Conservation (phyloP, 257 asterid genomes). For the Solanum etuberosum region DNA sequence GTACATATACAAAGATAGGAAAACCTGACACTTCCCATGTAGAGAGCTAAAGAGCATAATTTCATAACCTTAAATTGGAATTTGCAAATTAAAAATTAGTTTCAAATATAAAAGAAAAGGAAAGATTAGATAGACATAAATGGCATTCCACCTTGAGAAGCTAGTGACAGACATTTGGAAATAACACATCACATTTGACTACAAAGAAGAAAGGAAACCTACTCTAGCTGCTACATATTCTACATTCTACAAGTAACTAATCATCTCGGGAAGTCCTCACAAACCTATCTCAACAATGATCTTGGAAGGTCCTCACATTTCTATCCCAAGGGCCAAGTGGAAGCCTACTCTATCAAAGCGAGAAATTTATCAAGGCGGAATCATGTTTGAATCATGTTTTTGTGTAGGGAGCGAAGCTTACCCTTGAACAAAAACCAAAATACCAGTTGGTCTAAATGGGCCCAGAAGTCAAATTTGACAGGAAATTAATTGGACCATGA, state of each 20-base stretch:
- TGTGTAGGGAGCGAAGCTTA: neutral
- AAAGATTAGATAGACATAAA: neutral
- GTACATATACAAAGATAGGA: neutral
- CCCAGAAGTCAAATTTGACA: neutral
- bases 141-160: neutral
- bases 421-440: neutral
- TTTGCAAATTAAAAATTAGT: neutral
- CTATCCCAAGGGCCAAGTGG: neutral
- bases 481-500: neutral
- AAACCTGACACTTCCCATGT: neutral
- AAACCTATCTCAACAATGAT: neutral
- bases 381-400: neutral
- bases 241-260: neutral
- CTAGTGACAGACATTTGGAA: neutral
- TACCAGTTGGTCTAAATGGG: neutral
- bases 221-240: neutral
- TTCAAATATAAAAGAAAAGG: neutral
- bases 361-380: neutral
- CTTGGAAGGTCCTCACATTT: neutral
- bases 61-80: neutral
- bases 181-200: neutral
- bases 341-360: neutral
- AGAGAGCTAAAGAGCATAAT: neutral
- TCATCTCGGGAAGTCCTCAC: neutral
- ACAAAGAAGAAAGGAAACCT: neutral